These are phyloP conservation scores for Ogataea sp. DNA, from an alignment of 805 yeast genomes.

Conservation along the genomic window DNA sequence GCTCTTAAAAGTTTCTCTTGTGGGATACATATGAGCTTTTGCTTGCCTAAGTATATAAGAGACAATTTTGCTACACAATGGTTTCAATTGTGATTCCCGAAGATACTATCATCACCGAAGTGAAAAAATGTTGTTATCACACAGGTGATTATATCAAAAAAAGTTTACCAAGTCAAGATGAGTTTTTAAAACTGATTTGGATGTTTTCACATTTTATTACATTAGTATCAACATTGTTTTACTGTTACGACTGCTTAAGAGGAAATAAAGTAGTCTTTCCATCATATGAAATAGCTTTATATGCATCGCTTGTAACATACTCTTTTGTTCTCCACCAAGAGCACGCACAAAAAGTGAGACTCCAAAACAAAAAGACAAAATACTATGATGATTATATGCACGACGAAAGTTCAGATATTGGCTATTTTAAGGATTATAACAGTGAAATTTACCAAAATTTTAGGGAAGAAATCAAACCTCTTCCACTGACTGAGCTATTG, in stretches of 20 bases:
- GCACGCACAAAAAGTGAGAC: slow-evolving; percentile 7
- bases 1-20: too few relatives aligned
- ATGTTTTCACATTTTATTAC: slow-evolving; percentile 13
- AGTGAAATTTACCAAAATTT: too few relatives aligned
- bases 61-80: background rate
- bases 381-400: too few relatives aligned
- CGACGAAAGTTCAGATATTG: background rate
- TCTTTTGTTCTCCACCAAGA: slow-evolving; percentile 21
- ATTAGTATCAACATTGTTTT: slow-evolving; percentile 11
- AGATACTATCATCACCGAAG: background rate
- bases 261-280: slow-evolving; percentile 1
- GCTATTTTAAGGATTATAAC: slow-evolving; percentile 4
- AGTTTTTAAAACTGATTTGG: slow-evolving; percentile 15
- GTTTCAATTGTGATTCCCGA: background rate
- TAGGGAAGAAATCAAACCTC: too few relatives aligned
- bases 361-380: background rate
- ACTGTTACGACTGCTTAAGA: slow-evolving; percentile 2
- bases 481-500: slow-evolving; percentile 26
- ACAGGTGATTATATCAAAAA: background rate
- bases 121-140: too few relatives aligned
- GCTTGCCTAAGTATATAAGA: background rate
- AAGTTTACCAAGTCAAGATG: slow-evolving; percentile 1
- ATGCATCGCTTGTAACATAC: slow-evolving; percentile 20
- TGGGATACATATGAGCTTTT: too few relatives aligned
- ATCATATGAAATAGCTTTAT: slow-evolving; percentile 15